A percentile compares a stretch with the other conserved stretches of the same genome.
Conservation (phyloP, 108 stramenopile species). For the Seminavis robusta region DNA sequence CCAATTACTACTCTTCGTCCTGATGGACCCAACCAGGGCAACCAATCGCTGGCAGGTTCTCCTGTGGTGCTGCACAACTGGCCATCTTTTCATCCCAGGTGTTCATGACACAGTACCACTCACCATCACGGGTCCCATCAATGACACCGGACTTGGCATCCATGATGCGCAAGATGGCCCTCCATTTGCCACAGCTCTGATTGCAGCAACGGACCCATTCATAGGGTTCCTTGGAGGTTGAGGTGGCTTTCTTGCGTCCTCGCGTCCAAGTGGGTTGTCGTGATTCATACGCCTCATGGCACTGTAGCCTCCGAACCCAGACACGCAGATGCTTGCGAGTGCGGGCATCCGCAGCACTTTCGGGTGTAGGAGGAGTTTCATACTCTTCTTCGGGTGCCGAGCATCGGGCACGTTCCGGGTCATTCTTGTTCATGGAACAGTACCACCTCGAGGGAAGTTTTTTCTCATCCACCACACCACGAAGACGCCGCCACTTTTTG, state of each 20-base stretch:
- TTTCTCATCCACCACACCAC: slow-evolving; percentile 82
- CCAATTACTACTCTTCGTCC: slow-evolving; percentile 48
- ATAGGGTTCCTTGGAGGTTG: slow-evolving; percentile 72
- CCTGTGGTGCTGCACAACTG: slow-evolving; percentile 86
- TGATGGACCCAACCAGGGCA: slow-evolving; percentile 87
- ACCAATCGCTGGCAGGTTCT: slow-evolving; percentile 80
- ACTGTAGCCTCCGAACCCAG: slow-evolving; percentile 80
- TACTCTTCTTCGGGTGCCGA: slow-evolving; percentile 89
- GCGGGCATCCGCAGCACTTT: slow-evolving; percentile 77
- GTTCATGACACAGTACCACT: slow-evolving; percentile 94
- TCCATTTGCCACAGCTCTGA: slow-evolving; percentile 83
- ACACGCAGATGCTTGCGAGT: slow-evolving; percentile 81
- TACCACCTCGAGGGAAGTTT: slow-evolving; percentile 87
- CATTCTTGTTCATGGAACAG: slow-evolving; percentile 88
- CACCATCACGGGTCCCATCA: slow-evolving; percentile 58
- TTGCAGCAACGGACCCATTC: slow-evolving; percentile 90
- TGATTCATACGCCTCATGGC: slow-evolving; percentile 79
- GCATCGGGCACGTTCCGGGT: slow-evolving; percentile 80
- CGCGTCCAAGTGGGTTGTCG: slow-evolving; percentile 60
- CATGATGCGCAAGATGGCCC: slow-evolving; percentile 74
- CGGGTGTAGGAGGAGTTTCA: slow-evolving; percentile 69
- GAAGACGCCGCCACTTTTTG: slow-evolving; percentile 90
- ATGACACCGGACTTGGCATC: slow-evolving; percentile 65
- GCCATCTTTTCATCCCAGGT: slow-evolving; percentile 90
- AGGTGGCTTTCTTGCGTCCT: slow-evolving; percentile 49